Conservation (phyloP, 352 stramenopile species). For the Globisporangium polare region DNA sequence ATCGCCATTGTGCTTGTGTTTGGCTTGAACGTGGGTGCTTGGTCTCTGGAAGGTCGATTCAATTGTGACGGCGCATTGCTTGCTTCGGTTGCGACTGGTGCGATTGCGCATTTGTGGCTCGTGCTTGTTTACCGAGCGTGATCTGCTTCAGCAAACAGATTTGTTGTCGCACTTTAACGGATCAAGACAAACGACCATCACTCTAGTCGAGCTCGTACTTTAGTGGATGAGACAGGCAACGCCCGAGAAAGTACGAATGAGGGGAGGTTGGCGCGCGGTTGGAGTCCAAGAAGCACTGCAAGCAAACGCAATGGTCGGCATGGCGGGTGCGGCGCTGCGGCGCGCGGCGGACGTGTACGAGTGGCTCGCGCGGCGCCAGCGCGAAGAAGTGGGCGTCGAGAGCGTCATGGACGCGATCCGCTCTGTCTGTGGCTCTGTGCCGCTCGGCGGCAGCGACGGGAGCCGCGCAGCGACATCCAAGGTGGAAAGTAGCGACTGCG, state of each 20-base stretch:
- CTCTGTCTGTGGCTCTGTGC: constrained; percentile 44
- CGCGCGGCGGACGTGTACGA: constrained; percentile 23
- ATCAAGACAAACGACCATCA: background rate
- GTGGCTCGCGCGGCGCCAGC: constrained; percentile 37
- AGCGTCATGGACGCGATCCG: constrained; percentile 35
- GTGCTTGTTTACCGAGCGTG: background rate
- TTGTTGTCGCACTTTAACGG: background rate
- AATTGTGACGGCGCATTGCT: background rate
- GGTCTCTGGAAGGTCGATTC: background rate
- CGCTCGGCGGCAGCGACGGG: constrained; percentile 32
- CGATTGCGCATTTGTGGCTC: constrained; percentile 1
- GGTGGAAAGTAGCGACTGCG: background rate
- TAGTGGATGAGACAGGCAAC: background rate
- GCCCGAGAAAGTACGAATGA: background rate
- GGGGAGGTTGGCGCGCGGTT: background rate
- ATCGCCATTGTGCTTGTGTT: background rate
- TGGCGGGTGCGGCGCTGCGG: constrained; percentile 9
- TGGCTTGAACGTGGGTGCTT: background rate
- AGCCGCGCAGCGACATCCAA: constrained; percentile 4
- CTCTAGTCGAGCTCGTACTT: background rate
- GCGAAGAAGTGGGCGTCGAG: constrained; percentile 27
- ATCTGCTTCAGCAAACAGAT: too few species aligned
- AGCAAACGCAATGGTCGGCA: constrained; percentile 15
- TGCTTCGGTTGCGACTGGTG: background rate
- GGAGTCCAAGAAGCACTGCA: constrained; percentile 2